Evolutionary conservation across 768 basidiomycete species (phyloP).

Genomic region (Podaxis rugospora): DNA sequence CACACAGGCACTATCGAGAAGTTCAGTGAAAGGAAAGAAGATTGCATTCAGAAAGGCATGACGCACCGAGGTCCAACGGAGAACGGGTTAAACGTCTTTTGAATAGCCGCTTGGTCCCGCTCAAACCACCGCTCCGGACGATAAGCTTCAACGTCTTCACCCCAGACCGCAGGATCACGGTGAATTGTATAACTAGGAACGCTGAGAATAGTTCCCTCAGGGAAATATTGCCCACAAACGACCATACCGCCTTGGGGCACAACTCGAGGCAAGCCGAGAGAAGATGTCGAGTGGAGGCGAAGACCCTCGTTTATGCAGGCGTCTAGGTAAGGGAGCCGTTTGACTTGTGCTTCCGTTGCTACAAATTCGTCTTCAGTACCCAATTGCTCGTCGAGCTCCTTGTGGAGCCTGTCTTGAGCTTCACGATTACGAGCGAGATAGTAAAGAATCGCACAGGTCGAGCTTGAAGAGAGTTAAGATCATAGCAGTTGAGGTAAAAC

Average conservation of each 20-base stretch:
- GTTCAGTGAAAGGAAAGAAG: conserved; percentile 6
- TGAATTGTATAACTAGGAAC: conserved; percentile 86
- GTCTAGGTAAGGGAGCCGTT: conserved; percentile 73
- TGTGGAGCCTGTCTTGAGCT: conserved; percentile 67
- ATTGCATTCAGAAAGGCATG: background rate
- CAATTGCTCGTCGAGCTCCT: conserved; percentile 66
- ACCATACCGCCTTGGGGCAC: conserved; percentile 73
- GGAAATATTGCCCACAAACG: conserved; percentile 54
- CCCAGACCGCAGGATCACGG: conserved; percentile 69
- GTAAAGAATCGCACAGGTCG: conserved; percentile 86
- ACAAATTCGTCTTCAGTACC: conserved; percentile 55
- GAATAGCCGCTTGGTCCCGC: conserved; percentile 51
- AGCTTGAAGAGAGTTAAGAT: conserved; percentile 40
- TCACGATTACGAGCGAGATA: conserved; percentile 67
- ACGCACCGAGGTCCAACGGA: conserved; percentile 74
- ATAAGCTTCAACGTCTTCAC: conserved; percentile 67
- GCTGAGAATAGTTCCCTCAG: conserved; percentile 70
- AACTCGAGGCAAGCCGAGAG: conserved; percentile 77
- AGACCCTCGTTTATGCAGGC: conserved; percentile 87
- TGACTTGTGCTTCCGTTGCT: conserved; percentile 63
- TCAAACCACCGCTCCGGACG: conserved; percentile 88
- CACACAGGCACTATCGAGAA: conserved; percentile 62
- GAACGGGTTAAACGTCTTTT: conserved; percentile 82
- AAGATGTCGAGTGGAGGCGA: conserved; percentile 80
- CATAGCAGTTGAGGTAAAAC: background rate